These are phyloP conservation scores for Cenchrus americanus DNA, from an alignment of 176 grass and related monocot species.

Conservation along the genomic window DNA sequence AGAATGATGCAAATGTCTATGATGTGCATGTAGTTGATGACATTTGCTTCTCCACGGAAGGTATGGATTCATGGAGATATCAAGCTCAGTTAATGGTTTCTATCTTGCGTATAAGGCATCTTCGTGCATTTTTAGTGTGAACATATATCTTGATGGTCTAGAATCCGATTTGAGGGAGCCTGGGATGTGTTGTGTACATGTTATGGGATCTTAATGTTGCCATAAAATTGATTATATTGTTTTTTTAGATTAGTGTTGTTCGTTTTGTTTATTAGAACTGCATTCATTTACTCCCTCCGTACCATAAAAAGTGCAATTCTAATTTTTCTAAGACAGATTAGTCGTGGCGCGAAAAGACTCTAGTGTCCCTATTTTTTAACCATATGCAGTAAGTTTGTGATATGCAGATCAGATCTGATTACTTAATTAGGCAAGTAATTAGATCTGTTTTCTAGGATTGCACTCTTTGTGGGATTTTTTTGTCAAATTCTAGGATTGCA, in stretches of 20 bases:
- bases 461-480: too few species aligned
- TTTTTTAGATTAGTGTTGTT: not conserved
- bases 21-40: conserved; percentile 90
- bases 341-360: too few species aligned
- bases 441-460: too few species aligned
- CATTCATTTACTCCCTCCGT: not conserved
- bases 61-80: conserved; percentile 25
- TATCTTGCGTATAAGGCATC: not conserved
- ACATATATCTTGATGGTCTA: not conserved
- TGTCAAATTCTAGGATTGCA: too few species aligned
- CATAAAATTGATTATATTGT: not conserved
- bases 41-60: conserved; percentile 47
- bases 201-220: not conserved
- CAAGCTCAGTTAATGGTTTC: not conserved
- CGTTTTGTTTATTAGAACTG: not conserved
- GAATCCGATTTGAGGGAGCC: not conserved
- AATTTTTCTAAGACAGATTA: too few species aligned
- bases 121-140: not conserved
- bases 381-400: too few species aligned
- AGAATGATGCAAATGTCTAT: conserved; percentile 61
- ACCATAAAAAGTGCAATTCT: too few species aligned
- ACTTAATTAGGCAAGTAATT: too few species aligned
- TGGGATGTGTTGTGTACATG: not conserved
- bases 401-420: too few species aligned
- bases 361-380: too few species aligned